phyloP scores from a whole-genome alignment of 495 filamentous ascomycete genomes.

The Diplogelasinospora grovesii region DNA sequence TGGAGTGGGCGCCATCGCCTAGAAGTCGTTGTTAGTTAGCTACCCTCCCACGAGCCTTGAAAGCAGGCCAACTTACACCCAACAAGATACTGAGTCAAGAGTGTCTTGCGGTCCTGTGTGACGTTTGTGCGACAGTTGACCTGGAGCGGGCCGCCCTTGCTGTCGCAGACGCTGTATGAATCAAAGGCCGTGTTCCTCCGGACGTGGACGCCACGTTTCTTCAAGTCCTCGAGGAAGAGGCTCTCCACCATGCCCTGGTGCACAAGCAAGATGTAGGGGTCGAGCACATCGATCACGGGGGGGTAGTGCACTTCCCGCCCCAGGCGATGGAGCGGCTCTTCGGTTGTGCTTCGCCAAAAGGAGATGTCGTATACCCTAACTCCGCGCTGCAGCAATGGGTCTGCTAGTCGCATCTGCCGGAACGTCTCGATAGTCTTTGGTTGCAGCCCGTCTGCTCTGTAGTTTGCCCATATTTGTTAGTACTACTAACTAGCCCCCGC shows the following conservation, averaged over 20 bases:
- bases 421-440: slow-evolving; percentile 45
- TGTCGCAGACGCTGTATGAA: slow-evolving; percentile 39
- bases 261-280: slow-evolving; percentile 65
- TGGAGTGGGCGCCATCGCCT: slow-evolving; percentile 47
- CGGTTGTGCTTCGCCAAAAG: slow-evolving; percentile 62
- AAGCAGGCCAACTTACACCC: slow-evolving; percentile 35
- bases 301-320: slow-evolving; percentile 46
- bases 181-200: slow-evolving; percentile 51
- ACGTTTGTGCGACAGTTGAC: slow-evolving; percentile 35
- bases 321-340: slow-evolving; percentile 44
- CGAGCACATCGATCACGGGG: slow-evolving; percentile 57
- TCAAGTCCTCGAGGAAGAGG: slow-evolving; percentile 58
- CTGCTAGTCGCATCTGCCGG: slow-evolving; percentile 59
- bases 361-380: slow-evolving; percentile 64
- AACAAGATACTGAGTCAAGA: slow-evolving; percentile 45
- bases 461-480: slow-evolving; percentile 3
- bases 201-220: slow-evolving; percentile 49
- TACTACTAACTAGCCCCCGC: too few species aligned
- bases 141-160: slow-evolving; percentile 32
- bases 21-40: slow-evolving; percentile 13
- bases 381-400: slow-evolving; percentile 52
- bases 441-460: slow-evolving; percentile 60
- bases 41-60: too few species aligned
- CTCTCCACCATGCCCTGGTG: slow-evolving; percentile 72
- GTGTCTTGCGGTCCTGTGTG: slow-evolving; percentile 34